Conservation (phyloP, 2,329 filamentous ascomycete genomes). For the Chaetothyriales sp. region DNA sequence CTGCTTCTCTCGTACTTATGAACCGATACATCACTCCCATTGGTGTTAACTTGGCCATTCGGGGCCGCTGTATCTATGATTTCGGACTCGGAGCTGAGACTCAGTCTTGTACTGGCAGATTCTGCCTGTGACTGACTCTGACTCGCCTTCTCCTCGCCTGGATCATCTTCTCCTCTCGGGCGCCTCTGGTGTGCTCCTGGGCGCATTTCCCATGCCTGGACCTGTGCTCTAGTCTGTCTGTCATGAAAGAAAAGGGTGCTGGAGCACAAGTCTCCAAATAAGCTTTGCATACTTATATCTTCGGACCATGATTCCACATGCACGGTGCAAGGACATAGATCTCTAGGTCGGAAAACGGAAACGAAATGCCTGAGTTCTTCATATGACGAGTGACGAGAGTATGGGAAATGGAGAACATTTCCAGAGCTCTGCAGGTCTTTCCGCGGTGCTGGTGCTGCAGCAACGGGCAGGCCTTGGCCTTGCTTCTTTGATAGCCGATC, state of each 20-base stretch:
- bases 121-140: background rate
- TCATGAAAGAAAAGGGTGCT: conserved; percentile 51
- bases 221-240: conserved; percentile 36
- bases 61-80: background rate
- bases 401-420: conserved; percentile 48
- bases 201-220: conserved; percentile 7
- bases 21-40: background rate
- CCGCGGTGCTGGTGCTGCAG: background rate
- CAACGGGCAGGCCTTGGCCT: background rate
- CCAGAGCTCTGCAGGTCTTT: background rate
- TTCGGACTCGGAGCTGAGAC: background rate
- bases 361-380: conserved; percentile 61
- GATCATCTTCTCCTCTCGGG: conserved; percentile 5
- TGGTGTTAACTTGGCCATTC: background rate
- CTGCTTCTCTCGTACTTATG: background rate
- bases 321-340: conserved; percentile 72
- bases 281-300: conserved; percentile 44
- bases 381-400: conserved; percentile 80
- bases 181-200: conserved; percentile 15
- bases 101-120: background rate
- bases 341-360: conserved; percentile 50
- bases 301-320: conserved; percentile 49
- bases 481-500: conserved; percentile 4
- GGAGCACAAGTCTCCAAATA: conserved; percentile 60
- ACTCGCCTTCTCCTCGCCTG: conserved; percentile 3